phyloP scores from a whole-genome alignment of 257 asterid species.

The Solanum etuberosum region DNA sequence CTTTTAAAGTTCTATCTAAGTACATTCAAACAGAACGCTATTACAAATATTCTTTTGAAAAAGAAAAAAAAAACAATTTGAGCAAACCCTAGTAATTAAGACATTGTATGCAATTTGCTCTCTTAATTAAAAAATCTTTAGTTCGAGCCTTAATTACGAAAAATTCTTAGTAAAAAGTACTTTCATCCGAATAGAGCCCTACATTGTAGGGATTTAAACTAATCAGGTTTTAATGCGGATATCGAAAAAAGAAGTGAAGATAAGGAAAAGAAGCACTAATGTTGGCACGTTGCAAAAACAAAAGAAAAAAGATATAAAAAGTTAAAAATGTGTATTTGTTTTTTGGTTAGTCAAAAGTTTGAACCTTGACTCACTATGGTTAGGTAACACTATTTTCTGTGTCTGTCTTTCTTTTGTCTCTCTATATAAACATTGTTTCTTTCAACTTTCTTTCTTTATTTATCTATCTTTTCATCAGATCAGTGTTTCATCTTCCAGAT shows the following conservation, averaged over 20 bases:
- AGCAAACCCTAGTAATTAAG: neutral
- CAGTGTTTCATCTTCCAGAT: conserved; percentile 13
- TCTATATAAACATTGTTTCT: neutral
- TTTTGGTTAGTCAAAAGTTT: conserved; percentile 2
- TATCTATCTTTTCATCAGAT: conserved; percentile 2
- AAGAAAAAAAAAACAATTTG: neutral
- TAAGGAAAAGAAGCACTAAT: neutral
- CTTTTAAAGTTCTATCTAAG: neutral
- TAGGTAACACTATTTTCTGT: neutral
- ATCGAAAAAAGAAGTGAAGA: neutral
- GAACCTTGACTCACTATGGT: neutral
- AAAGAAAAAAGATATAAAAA: neutral
- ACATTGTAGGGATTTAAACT: too few species aligned
- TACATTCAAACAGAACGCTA: neutral
- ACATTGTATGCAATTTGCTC: neutral
- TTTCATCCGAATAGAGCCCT: fast-evolving
- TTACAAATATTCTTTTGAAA: neutral
- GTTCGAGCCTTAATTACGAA: neutral
- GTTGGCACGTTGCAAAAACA: neutral
- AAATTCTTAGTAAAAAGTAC: too few species aligned
- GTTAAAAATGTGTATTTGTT: neutral
- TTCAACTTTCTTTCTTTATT: neutral
- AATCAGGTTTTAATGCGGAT: too few species aligned
- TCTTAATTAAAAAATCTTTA: neutral
- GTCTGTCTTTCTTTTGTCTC: neutral